Conservation (phyloP, 352 stramenopile species). For the Hyaloperonospora arabidopsidis region DNA sequence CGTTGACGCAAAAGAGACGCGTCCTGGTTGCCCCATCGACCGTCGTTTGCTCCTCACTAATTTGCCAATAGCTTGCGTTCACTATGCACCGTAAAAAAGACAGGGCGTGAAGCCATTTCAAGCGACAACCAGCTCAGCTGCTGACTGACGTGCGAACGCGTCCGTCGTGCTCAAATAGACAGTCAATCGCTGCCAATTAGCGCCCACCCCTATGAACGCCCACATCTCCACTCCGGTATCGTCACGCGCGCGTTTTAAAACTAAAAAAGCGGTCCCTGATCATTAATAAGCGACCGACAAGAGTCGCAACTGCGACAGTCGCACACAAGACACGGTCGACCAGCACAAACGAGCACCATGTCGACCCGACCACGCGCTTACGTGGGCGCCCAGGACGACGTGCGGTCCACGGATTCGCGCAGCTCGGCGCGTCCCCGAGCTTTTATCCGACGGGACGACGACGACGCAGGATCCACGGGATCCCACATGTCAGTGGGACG, state of each 20-base stretch:
- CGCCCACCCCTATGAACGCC: too few species aligned
- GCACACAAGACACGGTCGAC: too few species aligned
- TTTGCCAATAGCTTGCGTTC: conserved; percentile 4
- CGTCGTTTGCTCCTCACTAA: neutral
- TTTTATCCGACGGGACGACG: conserved; percentile 28
- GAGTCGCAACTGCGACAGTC: conserved; percentile 19
- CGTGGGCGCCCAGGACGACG: conserved; percentile 27
- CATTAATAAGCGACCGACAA: conserved; percentile 21
- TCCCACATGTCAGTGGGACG: conserved; percentile 20
- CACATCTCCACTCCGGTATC: too few species aligned
- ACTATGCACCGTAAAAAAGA: conserved; percentile 18
- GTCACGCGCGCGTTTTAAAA: too few species aligned
- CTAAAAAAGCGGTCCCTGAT: too few species aligned
- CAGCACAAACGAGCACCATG: too few species aligned
- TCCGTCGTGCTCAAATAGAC: conserved; percentile 5
- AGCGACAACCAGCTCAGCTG: neutral
- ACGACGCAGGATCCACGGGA: conserved; percentile 27
- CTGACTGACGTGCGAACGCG: neutral
- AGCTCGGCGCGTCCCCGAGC: conserved; percentile 20
- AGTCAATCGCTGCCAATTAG: too few species aligned
- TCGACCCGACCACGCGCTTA: conserved; percentile 20
- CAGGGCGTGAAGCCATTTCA: neutral
- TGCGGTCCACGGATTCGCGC: conserved; percentile 20
- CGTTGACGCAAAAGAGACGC: too few species aligned
- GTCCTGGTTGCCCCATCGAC: too few species aligned